Evolutionary conservation across 805 yeast species (phyloP), one percentile per base, ranked within the genome.

Genomic region (Nakazawaea holstii): DNA sequence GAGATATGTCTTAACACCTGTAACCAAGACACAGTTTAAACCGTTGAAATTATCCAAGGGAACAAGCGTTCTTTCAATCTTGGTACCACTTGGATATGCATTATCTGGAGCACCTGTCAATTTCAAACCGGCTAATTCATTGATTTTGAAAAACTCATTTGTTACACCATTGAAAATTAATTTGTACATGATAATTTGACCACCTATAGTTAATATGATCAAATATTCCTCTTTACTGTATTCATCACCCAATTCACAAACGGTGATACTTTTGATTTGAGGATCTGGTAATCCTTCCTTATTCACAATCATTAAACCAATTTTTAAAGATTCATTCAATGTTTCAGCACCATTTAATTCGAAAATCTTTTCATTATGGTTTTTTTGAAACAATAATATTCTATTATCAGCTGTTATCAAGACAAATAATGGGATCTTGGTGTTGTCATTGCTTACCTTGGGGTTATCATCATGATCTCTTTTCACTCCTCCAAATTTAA

Each of bases 101-200:
- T 85, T 85, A 47, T 80, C 84, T 1, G 94, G 92, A 0, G 92
- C 94, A 47, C 95, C 95, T 1, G 88, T 80, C 9, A 84, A 72
- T 4, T 72, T 62, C 17, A 70, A 52, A 54, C 73, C 66, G 32
- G 59, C 65, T 68, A 59, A 54, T 49, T 73, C 76, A 56, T 65
- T 70, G 48, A 68, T 74, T 59, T 74, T 78, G 43, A 58, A 52
- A 35, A 73, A 69, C 42, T 58, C 62, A 52, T 61, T 73, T 51
- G 64, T 68, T 26, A 62, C 73, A 14, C 76, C 75, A 55, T 73
- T 79, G 50, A 68, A 68, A 51, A 65, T 79, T 32, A 82, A 66
- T 54, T 79, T 80, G 61, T 89, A 90, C 43, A 86, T 66, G 32
- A 79, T 68, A 2, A 89, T 67, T 60, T 88, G 94, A 55, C 95